Evolutionary conservation across 139 green algal species (phyloP), one percentile per base, ranked within the genome.

Genomic region (Gonium pectorale): DNA sequence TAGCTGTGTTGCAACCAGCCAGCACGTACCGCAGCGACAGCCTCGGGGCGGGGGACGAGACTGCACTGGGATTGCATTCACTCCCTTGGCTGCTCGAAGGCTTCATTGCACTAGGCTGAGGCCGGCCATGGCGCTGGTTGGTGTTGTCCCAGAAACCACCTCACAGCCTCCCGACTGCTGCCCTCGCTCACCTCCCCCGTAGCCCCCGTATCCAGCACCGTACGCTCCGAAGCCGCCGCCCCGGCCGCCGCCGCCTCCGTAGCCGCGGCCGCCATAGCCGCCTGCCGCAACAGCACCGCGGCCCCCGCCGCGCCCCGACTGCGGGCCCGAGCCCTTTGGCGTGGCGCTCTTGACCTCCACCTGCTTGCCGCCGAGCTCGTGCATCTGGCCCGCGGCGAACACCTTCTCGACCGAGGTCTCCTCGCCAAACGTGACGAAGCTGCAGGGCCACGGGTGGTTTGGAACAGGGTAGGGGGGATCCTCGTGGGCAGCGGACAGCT

Each of bases 291-390:
- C 64, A 5, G 40, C 27, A 2, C 79, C 62, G 35, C 79, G 62
- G 78, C 44, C 62, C 22, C 64, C 79, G 49, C 79, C 62, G 33
- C 78, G 59, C 6, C 79, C 79, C 13, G 79, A 77, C 79, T 85
- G 79, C 51, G 79, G 79, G 43, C 79, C 91, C 31, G 93, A 94
- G 15, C 94, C 94, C 86, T 94, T 95, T 11, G 95, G 95, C 0
- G 95, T 98, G 35, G 94, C 94, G 37, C 67, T 88, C 79, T 97
- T 97, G 0, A 97, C 94, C 79, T 97, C 93, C 37, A 98, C 94
- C 59, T 87, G 78, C 83, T 97, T 97, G 43, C 93, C 93, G 22
- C 71, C 82, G 22, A 98, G 79, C 78, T 94, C 89, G 40, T 98
- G 94, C 89, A 96, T 94, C 29, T 77, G 63, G 44, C 94, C 94